Conservation (phyloP, 257 asterid genomes). For the Cordia subcordata region DNA sequence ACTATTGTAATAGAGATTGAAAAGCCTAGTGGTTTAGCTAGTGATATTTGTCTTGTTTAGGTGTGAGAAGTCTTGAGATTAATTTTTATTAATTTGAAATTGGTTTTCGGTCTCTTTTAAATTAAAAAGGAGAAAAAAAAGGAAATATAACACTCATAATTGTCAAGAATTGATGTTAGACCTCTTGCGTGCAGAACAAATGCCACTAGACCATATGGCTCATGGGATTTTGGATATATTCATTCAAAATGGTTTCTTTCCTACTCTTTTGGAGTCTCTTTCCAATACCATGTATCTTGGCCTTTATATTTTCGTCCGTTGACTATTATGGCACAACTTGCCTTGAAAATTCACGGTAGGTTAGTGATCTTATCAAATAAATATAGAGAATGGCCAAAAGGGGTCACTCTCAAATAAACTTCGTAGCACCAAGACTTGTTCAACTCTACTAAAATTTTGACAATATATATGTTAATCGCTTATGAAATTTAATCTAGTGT, state of each 20-base stretch:
- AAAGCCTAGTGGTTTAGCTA: no score
- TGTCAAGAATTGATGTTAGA: no score
- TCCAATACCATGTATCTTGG: background rate
- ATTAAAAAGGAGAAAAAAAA: no score
- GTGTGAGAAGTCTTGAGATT: no score
- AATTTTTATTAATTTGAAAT: no score
- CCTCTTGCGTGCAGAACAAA: no score
- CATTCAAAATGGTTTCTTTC: background rate
- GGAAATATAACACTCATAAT: no score
- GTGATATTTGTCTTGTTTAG: no score
- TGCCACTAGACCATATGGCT: no score
- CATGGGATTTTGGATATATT: no score
- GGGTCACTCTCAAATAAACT: constrained; percentile 10
- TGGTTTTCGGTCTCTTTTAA: no score
- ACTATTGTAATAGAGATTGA: no score
- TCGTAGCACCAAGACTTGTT: constrained; percentile 4
- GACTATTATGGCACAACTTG: background rate
- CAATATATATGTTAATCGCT: background rate
- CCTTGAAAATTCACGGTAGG: constrained; percentile 8
- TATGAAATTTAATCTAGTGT: constrained; percentile 4
- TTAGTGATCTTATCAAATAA: background rate
- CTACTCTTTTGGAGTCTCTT: background rate
- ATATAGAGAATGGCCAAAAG: background rate
- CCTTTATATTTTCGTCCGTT: background rate
- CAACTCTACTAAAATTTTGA: background rate